These are phyloP conservation scores for Talaromyces sp. DNA, from an alignment of 2,329 filamentous ascomycete genomes.

Conservation along the genomic window DNA sequence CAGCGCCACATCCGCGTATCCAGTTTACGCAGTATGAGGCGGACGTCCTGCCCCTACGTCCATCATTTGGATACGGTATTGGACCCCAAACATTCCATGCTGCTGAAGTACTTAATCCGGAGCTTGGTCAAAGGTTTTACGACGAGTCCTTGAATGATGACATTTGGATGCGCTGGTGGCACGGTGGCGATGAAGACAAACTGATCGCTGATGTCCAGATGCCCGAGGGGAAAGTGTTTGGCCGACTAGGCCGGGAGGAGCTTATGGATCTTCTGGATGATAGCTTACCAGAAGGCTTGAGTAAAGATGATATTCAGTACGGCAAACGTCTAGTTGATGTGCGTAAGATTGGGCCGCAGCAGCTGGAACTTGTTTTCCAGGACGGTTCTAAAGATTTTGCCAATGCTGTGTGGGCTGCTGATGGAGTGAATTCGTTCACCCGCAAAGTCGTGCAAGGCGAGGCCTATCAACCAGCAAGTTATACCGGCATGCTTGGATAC, in stretches of 20 bases:
- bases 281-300: background rate
- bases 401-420: constrained; percentile 13
- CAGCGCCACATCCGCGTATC: constrained; percentile 12
- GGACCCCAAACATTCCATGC: constrained; percentile 11
- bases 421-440: constrained; percentile 12
- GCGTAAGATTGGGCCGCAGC: background rate
- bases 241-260: constrained; percentile 12
- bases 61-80: constrained; percentile 15
- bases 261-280: constrained; percentile 13
- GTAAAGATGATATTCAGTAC: constrained; percentile 12
- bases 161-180: constrained; percentile 17
- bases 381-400: constrained; percentile 10
- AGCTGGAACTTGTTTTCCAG: constrained; percentile 10
- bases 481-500: constrained; percentile 12
- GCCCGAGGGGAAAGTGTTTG: background rate
- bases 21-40: constrained; percentile 12
- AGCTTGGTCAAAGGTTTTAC: background rate
- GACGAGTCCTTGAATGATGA: constrained; percentile 1
- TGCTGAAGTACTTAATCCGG: constrained; percentile 1
- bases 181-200: constrained; percentile 9
- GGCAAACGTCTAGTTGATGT: constrained; percentile 10
- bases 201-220: constrained; percentile 7
- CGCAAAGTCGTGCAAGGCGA: constrained; percentile 13
- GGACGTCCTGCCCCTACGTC: constrained; percentile 6
- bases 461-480: constrained; percentile 5